These are phyloP conservation scores for Jamesozyma rosinii DNA, from an alignment of 805 yeast genomes.

Conservation along the genomic window DNA sequence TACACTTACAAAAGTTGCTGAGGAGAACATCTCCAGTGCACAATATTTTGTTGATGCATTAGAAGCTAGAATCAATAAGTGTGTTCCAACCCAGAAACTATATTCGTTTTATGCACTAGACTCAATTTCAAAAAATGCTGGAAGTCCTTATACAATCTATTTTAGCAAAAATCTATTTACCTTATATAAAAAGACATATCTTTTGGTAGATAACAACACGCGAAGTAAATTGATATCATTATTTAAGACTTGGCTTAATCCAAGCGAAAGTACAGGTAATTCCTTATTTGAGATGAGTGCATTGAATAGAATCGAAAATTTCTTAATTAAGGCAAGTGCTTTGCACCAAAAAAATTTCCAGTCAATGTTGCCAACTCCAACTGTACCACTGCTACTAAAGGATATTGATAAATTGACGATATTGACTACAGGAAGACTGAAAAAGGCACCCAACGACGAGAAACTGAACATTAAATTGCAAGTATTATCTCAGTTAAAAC, in stretches of 20 bases:
- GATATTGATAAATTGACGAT: constrained; percentile 31
- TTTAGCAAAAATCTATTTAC: constrained; percentile 55
- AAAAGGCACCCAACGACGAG: constrained; percentile 27
- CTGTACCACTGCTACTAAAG: constrained; percentile 26
- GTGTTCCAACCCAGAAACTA: constrained; percentile 76
- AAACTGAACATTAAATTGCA: constrained; percentile 28
- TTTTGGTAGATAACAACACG: constrained; percentile 67
- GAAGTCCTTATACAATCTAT: constrained; percentile 80
- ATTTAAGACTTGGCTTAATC: constrained; percentile 80
- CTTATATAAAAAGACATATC: constrained; percentile 66
- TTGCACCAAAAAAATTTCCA: constrained; percentile 31
- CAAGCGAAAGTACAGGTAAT: constrained; percentile 34
- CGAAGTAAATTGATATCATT: constrained; percentile 66
- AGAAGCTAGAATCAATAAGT: constrained; percentile 61
- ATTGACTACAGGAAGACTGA: constrained; percentile 30
- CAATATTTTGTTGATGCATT: constrained; percentile 68
- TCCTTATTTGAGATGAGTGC: constrained; percentile 68
- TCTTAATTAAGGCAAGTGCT: constrained; percentile 53
- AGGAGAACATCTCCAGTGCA: constrained; percentile 72
- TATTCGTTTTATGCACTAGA: constrained; percentile 79
- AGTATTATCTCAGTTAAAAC: constrained; percentile 31
- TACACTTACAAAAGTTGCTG: constrained; percentile 74
- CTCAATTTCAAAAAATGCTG: constrained; percentile 84
- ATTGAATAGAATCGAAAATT: constrained; percentile 62
- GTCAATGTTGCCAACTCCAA: constrained; percentile 25